Evolutionary conservation across 2,329 filamentous ascomycete genomes (phyloP).

Genomic region (Pleurostoma richardsiae): DNA sequence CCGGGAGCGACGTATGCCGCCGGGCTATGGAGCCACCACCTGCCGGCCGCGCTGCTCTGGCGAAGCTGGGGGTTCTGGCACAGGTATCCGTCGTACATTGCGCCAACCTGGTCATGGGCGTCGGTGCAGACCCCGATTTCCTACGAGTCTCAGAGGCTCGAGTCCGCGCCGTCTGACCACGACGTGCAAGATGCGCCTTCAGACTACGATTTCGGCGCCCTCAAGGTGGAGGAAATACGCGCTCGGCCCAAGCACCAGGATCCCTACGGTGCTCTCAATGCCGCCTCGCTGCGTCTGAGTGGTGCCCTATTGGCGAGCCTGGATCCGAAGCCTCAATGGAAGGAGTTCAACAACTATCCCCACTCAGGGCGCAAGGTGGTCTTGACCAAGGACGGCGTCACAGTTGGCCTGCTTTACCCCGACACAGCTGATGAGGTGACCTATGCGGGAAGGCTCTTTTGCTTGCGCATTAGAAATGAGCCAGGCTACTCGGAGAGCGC

Average conservation of each 20-base stretch:
- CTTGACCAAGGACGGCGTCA: neutral
- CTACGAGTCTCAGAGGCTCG: neutral
- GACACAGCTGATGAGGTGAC: neutral
- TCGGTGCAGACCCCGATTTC: constrained; percentile 1
- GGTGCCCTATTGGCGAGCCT: neutral
- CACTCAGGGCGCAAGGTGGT: no score
- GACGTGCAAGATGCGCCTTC: no score
- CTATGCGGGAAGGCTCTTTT: neutral
- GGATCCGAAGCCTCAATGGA: neutral
- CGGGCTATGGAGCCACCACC: constrained; percentile 2
- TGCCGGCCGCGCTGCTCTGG: constrained; percentile 2
- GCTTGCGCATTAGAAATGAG: neutral
- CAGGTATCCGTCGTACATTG: neutral
- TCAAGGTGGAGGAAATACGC: neutral
- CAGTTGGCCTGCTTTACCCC: neutral
- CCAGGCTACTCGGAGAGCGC: no score
- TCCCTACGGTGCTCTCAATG: no score
- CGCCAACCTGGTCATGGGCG: constrained; percentile 5
- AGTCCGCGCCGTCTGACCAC: no score
- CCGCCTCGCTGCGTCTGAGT: neutral
- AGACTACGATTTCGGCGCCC: neutral
- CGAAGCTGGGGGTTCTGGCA: neutral
- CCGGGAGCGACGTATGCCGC: neutral
- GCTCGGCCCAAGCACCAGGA: neutral
- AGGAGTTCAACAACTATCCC: neutral